phyloP scores from a whole-genome alignment of 2,329 filamentous ascomycete genomes.

The Hymenoscyphus repandus region DNA sequence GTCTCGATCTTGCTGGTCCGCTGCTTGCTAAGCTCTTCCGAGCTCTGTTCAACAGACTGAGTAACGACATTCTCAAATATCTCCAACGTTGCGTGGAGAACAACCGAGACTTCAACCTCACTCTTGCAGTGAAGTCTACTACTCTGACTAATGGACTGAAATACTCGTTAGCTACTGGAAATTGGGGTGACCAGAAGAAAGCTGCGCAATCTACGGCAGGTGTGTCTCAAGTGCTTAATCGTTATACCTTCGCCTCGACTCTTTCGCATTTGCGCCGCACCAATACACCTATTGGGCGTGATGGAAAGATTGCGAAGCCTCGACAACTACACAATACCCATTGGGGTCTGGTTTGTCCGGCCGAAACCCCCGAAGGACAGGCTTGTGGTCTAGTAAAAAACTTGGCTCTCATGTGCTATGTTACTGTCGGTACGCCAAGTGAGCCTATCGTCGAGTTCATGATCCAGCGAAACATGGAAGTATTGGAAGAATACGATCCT shows the following conservation, averaged over 20 bases:
- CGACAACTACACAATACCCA: conserved; percentile 98
- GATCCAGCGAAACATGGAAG: conserved; percentile 92
- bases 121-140: conserved; percentile 82
- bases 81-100: conserved; percentile 89
- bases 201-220: conserved; percentile 90
- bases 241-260: conserved; percentile 95
- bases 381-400: conserved; percentile 99
- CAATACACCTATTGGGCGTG: conserved; percentile 94
- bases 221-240: conserved; percentile 95
- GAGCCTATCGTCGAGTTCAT: conserved; percentile 93
- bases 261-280: conserved; percentile 94
- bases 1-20: conserved; percentile 89
- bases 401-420: conserved; percentile 94
- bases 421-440: conserved; percentile 88
- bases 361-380: conserved; percentile 96
- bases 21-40: conserved; percentile 96
- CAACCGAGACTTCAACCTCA: conserved; percentile 82
- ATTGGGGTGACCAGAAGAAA: conserved; percentile 99
- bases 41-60: conserved; percentile 83
- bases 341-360: conserved; percentile 95
- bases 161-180: conserved; percentile 94
- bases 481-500: conserved; percentile 91
- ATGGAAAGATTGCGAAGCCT: conserved; percentile 97
- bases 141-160: conserved; percentile 92
- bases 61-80: conserved; percentile 84